Conservation (phyloP, 148 eudicot genomes). For the Arbutus unedo region DNA sequence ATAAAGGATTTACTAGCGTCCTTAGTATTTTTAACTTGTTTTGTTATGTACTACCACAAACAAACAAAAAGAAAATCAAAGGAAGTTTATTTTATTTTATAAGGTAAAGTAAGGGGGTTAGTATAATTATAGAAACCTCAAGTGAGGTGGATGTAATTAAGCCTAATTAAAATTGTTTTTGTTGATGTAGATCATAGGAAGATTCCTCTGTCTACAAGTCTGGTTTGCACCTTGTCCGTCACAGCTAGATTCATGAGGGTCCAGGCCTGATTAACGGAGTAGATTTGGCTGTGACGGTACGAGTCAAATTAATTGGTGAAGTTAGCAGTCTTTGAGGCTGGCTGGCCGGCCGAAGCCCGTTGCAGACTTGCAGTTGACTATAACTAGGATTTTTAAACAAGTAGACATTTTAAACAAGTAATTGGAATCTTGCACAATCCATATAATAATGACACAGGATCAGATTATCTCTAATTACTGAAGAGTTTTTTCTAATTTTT, state of each 20-base stretch:
- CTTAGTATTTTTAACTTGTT: not conserved
- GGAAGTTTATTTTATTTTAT: not conserved
- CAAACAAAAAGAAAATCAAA: not conserved
- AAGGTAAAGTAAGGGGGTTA: not conserved
- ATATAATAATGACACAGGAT: no score
- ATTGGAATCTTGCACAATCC: no score
- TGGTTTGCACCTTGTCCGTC: not conserved
- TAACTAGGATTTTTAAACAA: no score
- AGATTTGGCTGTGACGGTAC: not conserved
- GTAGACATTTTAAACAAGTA: no score
- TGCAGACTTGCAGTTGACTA: no score
- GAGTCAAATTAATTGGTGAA: not conserved
- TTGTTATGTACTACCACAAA: not conserved
- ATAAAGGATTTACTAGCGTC: no score
- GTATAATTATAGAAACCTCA: not conserved
- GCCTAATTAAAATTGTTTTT: not conserved
- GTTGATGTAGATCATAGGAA: not conserved
- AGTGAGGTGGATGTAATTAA: not conserved
- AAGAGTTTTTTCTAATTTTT: no score
- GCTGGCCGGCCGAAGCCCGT: no score
- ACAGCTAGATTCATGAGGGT: not conserved
- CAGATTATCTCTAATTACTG: no score
- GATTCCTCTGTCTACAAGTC: not conserved
- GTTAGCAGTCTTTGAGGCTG: not conserved
- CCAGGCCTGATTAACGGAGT: not conserved